Percentiles rank a stretch among this genome's conserved stretches.
phyloP scores from a whole-genome alignment of 495 filamentous ascomycete species.

The Margaritispora aquatica region DNA sequence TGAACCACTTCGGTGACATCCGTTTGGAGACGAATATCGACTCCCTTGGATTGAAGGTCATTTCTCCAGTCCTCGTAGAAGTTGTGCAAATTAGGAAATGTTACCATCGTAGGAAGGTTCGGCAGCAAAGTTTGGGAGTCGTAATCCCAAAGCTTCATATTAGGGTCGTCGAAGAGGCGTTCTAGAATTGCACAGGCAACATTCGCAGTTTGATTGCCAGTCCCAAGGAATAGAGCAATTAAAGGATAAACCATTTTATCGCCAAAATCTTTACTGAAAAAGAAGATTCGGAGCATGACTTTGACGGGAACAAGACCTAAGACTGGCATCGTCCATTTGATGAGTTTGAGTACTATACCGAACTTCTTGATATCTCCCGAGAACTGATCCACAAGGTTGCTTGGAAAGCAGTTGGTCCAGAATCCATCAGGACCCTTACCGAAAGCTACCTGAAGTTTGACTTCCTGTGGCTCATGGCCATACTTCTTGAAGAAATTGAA shows the following conservation, averaged over 20 bases:
- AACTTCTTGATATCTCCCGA: constrained; percentile 62
- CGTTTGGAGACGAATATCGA: constrained; percentile 57
- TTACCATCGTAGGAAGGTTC: constrained; percentile 74
- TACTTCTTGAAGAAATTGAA: constrained; percentile 70
- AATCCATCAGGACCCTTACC: constrained; percentile 67
- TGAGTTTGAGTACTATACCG: constrained; percentile 54
- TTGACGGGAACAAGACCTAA: constrained; percentile 71
- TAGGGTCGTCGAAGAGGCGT: constrained; percentile 64
- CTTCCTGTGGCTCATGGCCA: constrained; percentile 58
- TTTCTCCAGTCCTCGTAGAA: constrained; percentile 67
- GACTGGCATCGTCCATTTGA: constrained; percentile 63
- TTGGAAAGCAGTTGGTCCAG: constrained; percentile 80
- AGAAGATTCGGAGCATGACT: constrained; percentile 59
- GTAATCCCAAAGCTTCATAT: constrained; percentile 73
- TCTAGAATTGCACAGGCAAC: constrained; percentile 71
- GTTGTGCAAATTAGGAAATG: constrained; percentile 65
- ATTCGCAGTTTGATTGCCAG: constrained; percentile 72
- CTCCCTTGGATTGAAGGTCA: constrained; percentile 55
- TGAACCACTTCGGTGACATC: constrained; percentile 52
- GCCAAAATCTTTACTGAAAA: constrained; percentile 67
- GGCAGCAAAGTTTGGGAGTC: constrained; percentile 59
- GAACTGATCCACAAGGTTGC: constrained; percentile 54
- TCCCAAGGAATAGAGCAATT: constrained; percentile 74
- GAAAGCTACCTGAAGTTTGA: constrained; percentile 75
- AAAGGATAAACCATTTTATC: constrained; percentile 69